Conservation (phyloP, 331 rosid genomes). For the Ulmus americana region DNA sequence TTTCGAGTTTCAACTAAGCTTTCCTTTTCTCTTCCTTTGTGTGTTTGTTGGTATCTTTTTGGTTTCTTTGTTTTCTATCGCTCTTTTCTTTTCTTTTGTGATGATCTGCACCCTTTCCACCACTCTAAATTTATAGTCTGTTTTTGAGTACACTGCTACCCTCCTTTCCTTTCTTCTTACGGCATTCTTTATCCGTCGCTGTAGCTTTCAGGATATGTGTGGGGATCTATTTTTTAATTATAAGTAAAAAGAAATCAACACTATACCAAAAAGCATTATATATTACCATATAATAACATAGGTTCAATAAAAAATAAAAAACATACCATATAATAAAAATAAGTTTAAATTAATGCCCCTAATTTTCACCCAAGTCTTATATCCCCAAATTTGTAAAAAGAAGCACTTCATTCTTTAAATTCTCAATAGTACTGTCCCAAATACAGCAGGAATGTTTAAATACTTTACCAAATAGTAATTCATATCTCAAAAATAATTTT, state of each 20-base stretch:
- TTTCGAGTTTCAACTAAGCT: conserved; percentile 34
- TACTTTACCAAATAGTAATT: too few relatives aligned
- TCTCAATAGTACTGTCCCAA: too few relatives aligned
- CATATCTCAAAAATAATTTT: too few relatives aligned
- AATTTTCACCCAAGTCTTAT: neutral
- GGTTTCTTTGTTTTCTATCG: conserved; percentile 5
- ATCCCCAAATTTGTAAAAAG: neutral
- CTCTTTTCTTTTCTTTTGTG: neutral
- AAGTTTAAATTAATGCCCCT: neutral
- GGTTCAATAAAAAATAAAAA: neutral
- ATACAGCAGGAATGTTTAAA: too few relatives aligned
- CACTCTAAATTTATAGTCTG: conserved; percentile 53
- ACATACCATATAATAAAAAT: neutral
- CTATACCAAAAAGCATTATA: too few relatives aligned
- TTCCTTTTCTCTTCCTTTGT: conserved; percentile 28
- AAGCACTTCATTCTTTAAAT: too few relatives aligned
- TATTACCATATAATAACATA: too few relatives aligned
- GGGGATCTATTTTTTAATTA: conserved; percentile 9
- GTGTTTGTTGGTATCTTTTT: conserved; percentile 17
- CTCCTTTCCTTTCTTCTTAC: conserved; percentile 81
- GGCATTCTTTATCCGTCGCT: conserved; percentile 50
- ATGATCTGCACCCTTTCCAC: conserved; percentile 34
- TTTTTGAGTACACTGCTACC: conserved; percentile 35
- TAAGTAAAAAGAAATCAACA: neutral
- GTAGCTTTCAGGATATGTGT: conserved; percentile 43